phyloP scores from a whole-genome alignment of 225 moss, liverwort and hornwort genomes.

The Marchantia polymorpha region DNA sequence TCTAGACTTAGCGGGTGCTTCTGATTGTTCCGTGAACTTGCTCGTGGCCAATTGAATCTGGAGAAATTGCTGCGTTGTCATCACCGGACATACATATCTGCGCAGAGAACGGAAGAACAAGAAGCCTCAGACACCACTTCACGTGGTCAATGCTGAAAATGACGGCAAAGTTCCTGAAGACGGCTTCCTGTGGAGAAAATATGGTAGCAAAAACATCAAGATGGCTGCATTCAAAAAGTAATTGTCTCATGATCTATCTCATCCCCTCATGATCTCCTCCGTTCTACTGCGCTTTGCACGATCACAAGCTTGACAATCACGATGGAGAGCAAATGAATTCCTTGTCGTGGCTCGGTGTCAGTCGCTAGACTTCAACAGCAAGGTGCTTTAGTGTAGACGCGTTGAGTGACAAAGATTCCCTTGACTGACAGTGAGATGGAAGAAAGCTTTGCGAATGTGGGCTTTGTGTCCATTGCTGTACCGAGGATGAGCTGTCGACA shows the following conservation, averaged over 20 bases:
- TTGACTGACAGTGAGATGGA: too few species aligned
- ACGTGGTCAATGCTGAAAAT: neutral
- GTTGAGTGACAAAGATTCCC: too few species aligned
- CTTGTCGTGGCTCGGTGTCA: too few species aligned
- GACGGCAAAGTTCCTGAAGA: constrained; percentile 14
- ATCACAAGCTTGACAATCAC: too few species aligned
- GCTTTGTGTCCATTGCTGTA: too few species aligned
- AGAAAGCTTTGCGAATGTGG: too few species aligned
- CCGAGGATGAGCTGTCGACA: too few species aligned
- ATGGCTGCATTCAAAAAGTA: neutral
- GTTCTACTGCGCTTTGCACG: too few species aligned
- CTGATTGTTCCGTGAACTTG: neutral
- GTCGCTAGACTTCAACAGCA: too few species aligned
- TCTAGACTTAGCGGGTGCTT: neutral
- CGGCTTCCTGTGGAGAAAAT: constrained; percentile 14
- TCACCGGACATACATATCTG: neutral
- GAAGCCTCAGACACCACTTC: neutral
- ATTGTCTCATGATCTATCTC: neutral
- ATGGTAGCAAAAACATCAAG: constrained; percentile 7
- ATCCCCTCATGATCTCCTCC: too few species aligned
- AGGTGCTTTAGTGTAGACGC: too few species aligned
- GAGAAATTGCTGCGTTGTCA: neutral
- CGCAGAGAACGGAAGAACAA: constrained; percentile 9
- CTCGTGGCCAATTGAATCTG: neutral
- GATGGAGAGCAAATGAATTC: too few species aligned